These are phyloP conservation scores for Calonectria hawksworthii DNA, from an alignment of 2,329 filamentous ascomycete genomes.

Conservation along the genomic window DNA sequence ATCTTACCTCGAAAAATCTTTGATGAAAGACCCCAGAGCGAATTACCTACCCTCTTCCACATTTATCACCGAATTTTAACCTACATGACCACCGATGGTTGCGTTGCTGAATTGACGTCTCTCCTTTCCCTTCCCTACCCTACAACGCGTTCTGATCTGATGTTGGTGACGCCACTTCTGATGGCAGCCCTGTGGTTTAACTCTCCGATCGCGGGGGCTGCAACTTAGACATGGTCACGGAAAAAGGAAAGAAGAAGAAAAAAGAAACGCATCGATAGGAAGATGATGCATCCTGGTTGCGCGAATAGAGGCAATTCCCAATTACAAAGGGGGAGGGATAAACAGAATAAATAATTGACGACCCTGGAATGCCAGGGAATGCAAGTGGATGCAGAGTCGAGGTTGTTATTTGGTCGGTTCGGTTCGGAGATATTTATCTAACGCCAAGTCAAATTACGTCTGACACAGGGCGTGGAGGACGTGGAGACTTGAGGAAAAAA, in stretches of 20 bases:
- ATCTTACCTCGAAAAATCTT: neutral
- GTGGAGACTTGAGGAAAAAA: neutral
- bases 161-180: neutral
- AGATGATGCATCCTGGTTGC: neutral
- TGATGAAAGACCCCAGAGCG: neutral
- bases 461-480: neutral
- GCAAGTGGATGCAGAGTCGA: neutral
- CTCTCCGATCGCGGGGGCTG: neutral
- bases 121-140: neutral
- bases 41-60: neutral
- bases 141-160: neutral
- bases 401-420: slow-evolving; percentile 2
- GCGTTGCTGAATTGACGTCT: neutral
- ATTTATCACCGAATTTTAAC: neutral
- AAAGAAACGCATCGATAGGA: neutral
- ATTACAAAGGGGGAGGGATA: neutral
- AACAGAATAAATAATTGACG: neutral
- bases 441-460: neutral
- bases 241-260: neutral
- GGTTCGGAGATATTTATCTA: slow-evolving; percentile 16
- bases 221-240: neutral
- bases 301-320: neutral
- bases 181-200: neutral
- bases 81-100: neutral
- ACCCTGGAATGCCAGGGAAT: neutral